phyloP scores from a whole-genome alignment of 257 asterid species.

The Petunia axillaris region DNA sequence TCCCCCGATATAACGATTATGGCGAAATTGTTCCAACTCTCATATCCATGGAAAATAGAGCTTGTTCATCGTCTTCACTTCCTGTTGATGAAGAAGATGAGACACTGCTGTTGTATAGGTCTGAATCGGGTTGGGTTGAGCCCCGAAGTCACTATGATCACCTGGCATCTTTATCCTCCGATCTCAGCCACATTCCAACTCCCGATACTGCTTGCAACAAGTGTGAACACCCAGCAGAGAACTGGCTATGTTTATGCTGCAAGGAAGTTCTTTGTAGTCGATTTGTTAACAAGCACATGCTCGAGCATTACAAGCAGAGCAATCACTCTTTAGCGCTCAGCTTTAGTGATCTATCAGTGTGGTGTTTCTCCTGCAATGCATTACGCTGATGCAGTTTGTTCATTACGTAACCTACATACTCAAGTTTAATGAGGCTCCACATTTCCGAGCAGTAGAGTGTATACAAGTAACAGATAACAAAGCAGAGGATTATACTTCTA shows the following conservation, averaged over 20 bases:
- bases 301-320: conserved; percentile 62
- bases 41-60: conserved; percentile 22
- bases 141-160: conserved; percentile 89
- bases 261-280: conserved; percentile 89
- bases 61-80: conserved; percentile 49
- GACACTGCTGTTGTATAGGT: conserved; percentile 53
- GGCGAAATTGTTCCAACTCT: too few species aligned
- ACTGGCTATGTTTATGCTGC: conserved; percentile 88
- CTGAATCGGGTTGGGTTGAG: conserved; percentile 88
- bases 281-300: conserved; percentile 93
- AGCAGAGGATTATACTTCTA: conserved; percentile 27
- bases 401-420: conserved; percentile 76
- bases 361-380: conserved; percentile 92
- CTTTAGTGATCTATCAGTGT: conserved; percentile 85
- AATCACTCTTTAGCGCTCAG: conserved; percentile 72
- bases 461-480: conserved; percentile 33
- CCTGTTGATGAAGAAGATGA: conserved; percentile 42
- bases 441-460: conserved; percentile 40
- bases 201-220: conserved; percentile 75
- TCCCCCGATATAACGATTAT: too few species aligned
- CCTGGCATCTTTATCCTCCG: conserved; percentile 56
- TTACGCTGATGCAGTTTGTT: conserved; percentile 55
- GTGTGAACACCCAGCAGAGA: conserved; percentile 77
- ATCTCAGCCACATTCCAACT: conserved; percentile 71
- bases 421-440: conserved; percentile 81